phyloP scores from a whole-genome alignment of 129 eudicot genomes.

The Tagetes erecta region DNA sequence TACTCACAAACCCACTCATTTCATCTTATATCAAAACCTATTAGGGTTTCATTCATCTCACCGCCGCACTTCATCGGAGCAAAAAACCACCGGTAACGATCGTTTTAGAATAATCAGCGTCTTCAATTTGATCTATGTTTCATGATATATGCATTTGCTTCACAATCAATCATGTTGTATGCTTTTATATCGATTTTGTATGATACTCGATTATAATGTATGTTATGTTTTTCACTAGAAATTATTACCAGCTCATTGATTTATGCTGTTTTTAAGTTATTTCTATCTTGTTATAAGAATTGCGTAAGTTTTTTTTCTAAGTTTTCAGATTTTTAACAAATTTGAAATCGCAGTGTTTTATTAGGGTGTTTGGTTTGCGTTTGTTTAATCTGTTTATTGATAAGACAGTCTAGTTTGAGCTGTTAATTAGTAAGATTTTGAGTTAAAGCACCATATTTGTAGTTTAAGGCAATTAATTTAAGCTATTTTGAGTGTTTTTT shows the following conservation, averaged over 20 bases:
- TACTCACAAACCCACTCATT: neutral
- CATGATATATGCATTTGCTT: neutral
- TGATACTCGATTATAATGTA: neutral
- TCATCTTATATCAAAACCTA: constrained; percentile 2
- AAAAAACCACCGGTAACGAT: constrained; percentile 1
- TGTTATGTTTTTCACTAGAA: neutral
- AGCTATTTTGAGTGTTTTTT: too few species aligned
- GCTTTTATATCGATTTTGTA: neutral
- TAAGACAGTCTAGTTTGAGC: neutral
- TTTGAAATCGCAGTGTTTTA: neutral
- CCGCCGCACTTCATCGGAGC: constrained; percentile 19
- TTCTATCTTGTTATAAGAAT: neutral
- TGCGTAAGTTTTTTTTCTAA: neutral
- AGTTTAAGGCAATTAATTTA: too few species aligned
- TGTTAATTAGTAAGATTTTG: neutral
- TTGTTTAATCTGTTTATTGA: neutral
- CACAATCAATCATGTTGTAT: neutral
- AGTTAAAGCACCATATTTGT: neutral
- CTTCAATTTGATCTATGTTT: neutral
- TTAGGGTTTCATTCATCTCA: constrained; percentile 7
- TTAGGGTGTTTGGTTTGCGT: neutral
- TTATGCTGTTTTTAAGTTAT: neutral
- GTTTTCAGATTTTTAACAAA: neutral
- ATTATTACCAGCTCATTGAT: neutral
- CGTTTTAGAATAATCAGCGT: neutral